These are phyloP conservation scores for Termitomyces sp. DNA, from an alignment of 768 basidiomycete genomes.

Conservation along the genomic window DNA sequence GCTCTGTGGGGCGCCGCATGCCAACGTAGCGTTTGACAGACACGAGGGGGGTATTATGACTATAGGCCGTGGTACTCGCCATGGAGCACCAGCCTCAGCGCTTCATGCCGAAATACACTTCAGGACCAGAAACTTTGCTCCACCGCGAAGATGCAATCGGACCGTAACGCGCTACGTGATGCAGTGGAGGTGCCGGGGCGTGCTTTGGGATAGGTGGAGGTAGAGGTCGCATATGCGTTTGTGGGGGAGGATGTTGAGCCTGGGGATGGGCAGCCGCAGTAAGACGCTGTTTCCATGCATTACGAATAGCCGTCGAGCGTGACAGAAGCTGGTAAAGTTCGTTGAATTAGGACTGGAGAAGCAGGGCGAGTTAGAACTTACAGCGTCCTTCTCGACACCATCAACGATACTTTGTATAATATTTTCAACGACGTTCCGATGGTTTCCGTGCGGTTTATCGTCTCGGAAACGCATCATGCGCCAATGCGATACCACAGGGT, in stretches of 20 bases:
- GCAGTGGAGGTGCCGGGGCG: conserved; percentile 12
- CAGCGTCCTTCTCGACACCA: conserved; percentile 86
- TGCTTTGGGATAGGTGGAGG: conserved; percentile 18
- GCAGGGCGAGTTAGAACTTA: conserved; percentile 31
- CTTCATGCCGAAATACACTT: conserved; percentile 56
- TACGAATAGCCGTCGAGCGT: conserved; percentile 56
- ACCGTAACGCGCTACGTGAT: conserved; percentile 51
- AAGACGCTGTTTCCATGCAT: conserved; percentile 69
- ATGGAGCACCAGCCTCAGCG: conserved; percentile 35
- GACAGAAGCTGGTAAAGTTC: conserved; percentile 50
- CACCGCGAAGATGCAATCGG: conserved; percentile 56
- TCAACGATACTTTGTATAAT: conserved; percentile 90
- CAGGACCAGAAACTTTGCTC: conserved; percentile 73
- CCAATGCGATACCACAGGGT: conserved; percentile 60
- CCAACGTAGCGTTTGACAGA: not conserved
- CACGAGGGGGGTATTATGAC: not conserved
- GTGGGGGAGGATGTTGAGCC: conserved; percentile 17
- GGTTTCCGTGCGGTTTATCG: conserved; percentile 93
- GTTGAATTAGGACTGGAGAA: conserved; percentile 3
- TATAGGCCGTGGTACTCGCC: not conserved
- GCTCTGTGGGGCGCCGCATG: not conserved
- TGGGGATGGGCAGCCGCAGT: conserved; percentile 24
- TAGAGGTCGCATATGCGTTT: conserved; percentile 17
- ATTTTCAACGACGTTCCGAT: conserved; percentile 74
- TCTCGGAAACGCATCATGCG: conserved; percentile 90